Conservation (phyloP, 306 rosid species). For the Cicer chorassanicum region DNA sequence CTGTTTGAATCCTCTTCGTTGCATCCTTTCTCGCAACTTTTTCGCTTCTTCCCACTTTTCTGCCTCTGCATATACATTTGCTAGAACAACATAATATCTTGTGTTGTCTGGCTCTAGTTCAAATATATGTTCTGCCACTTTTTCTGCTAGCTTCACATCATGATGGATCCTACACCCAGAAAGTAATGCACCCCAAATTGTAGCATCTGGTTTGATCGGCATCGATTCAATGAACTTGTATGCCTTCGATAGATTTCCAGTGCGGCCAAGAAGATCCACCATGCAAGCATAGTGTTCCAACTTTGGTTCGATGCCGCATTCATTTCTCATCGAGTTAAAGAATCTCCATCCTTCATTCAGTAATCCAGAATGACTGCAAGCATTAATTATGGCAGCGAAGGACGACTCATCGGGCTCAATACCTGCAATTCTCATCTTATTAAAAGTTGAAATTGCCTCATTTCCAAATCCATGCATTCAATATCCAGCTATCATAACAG, state of each 20-base stretch:
- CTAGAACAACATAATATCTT: constrained; percentile 64
- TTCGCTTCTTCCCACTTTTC: constrained; percentile 74
- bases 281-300: constrained; percentile 74
- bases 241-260: constrained; percentile 64
- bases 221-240: constrained; percentile 59
- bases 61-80: constrained; percentile 70
- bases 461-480: constrained; percentile 77
- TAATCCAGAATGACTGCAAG: constrained; percentile 76
- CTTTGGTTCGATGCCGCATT: constrained; percentile 57
- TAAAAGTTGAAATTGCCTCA: constrained; percentile 60
- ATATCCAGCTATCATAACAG: constrained; percentile 54
- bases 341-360: constrained; percentile 64
- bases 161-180: constrained; percentile 66
- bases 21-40: constrained; percentile 41
- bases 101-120: constrained; percentile 74
- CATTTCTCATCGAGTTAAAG: constrained; percentile 61
- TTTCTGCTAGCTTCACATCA: constrained; percentile 49
- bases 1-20: constrained; percentile 42
- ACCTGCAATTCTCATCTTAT: constrained; percentile 45
- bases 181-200: constrained; percentile 73
- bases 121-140: constrained; percentile 51
- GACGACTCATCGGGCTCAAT: constrained; percentile 52
- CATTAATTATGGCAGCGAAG: constrained; percentile 65
- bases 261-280: constrained; percentile 66
- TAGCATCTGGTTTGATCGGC: constrained; percentile 71